Percentiles rank a stretch among this genome's conserved stretches.
Evolutionary conservation across 208 protist species (phyloP).

Genomic region (Endotrypanum monterogeii): DNA sequence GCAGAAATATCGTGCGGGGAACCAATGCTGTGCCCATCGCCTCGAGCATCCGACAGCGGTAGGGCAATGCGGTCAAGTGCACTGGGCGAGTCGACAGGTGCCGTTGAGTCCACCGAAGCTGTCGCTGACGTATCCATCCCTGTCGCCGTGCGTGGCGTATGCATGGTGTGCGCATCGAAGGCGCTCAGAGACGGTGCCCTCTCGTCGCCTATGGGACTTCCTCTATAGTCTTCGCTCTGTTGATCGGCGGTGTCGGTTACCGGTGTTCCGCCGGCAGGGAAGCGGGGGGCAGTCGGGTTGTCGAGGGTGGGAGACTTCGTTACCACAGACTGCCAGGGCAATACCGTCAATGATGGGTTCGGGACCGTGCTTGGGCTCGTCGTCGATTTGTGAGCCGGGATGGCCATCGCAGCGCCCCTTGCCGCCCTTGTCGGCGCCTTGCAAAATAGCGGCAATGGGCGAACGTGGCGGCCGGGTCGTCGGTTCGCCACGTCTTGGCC

Average conservation of each 20-base stretch:
- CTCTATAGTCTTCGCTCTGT: too few relatives aligned
- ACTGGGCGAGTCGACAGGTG: neutral
- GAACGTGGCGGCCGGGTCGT: conserved; percentile 1
- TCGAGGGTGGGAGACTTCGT: neutral
- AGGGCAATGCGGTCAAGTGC: neutral
- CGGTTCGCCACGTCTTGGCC: neutral
- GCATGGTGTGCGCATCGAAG: neutral
- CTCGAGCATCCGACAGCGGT: conserved; percentile 3
- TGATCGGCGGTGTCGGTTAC: neutral
- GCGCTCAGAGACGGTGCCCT: neutral
- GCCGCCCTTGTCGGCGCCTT: conserved; percentile 11
- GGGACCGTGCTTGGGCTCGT: neutral
- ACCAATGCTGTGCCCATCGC: neutral
- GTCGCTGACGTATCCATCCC: neutral
- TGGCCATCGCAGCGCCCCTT: conserved; percentile 5
- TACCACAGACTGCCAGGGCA: neutral
- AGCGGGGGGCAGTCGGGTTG: neutral
- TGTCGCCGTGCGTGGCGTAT: conserved; percentile 21
- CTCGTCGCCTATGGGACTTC: too few relatives aligned
- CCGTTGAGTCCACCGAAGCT: neutral
- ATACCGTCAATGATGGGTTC: neutral
- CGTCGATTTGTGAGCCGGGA: neutral
- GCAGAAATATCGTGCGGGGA: neutral
- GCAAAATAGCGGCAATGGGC: conserved; percentile 7
- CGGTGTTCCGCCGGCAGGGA: neutral